Percentiles rank a stretch among this genome's conserved stretches.
phyloP scores from a whole-genome alignment of 208 protist genomes.

The Acanthamoeba healyi region DNA sequence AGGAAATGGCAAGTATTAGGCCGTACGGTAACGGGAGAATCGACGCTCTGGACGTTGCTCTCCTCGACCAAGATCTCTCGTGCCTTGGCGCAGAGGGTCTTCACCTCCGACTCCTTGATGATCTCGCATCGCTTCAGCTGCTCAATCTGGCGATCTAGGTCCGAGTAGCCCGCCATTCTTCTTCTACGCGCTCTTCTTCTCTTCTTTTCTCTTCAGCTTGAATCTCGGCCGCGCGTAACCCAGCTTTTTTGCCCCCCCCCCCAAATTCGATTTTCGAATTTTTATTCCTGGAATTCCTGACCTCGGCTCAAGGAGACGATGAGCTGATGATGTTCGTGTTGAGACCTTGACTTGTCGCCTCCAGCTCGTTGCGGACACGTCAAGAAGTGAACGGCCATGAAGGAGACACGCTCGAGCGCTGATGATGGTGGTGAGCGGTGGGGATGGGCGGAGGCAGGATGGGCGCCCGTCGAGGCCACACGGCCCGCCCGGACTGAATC shows the following conservation, averaged over 20 bases:
- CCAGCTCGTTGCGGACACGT: too few species aligned
- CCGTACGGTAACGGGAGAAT: constrained; percentile 92
- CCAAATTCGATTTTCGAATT: neutral
- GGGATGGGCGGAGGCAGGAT: neutral
- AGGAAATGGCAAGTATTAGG: neutral
- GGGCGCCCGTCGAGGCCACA: neutral
- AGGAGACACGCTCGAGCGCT: neutral
- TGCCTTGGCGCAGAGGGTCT: constrained; percentile 93
- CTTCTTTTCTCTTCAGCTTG: neutral
- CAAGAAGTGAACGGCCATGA: neutral
- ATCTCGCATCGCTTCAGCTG: constrained; percentile 96
- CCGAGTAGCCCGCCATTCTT: constrained; percentile 78
- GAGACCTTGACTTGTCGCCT: too few species aligned
- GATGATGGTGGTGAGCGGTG: neutral
- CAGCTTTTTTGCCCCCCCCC: neutral
- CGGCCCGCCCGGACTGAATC: neutral
- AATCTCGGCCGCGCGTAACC: too few species aligned
- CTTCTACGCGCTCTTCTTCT: neutral
- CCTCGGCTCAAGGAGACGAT: too few species aligned
- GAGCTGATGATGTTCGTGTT: too few species aligned
- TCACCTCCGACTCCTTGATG: constrained; percentile 93
- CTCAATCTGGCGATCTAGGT: constrained; percentile 97
- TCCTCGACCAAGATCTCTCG: constrained; percentile 95
- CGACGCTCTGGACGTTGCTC: constrained; percentile 93
- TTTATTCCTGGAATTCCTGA: too few species aligned